phyloP scores from a whole-genome alignment of 352 stramenopile genomes.

The Phytophthora megakarya region DNA sequence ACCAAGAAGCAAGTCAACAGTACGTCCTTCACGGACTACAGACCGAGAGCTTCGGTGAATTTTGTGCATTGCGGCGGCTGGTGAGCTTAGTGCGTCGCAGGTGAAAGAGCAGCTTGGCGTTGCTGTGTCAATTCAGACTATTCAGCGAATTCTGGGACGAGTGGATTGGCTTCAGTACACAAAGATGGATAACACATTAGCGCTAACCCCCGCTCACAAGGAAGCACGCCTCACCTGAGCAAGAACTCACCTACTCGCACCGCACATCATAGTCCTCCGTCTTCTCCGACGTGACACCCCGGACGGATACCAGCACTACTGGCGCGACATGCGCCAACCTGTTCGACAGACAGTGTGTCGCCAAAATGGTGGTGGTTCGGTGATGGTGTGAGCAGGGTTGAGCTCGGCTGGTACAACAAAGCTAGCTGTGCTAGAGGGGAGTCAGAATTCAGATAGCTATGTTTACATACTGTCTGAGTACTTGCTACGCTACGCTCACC shows the following conservation, averaged over 20 bases:
- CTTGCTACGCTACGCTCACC: slow-evolving; percentile 27
- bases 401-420: background rate
- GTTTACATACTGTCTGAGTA: slow-evolving; percentile 28
- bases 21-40: background rate
- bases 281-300: slow-evolving; percentile 41
- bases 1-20: background rate
- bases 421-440: slow-evolving; percentile 13
- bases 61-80: background rate
- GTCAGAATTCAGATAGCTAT: slow-evolving; percentile 28
- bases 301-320: slow-evolving; percentile 34
- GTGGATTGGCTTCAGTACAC: slow-evolving; percentile 25
- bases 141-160: background rate
- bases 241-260: background rate
- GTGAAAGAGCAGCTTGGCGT: background rate
- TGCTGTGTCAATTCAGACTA: background rate
- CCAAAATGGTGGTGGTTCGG: slow-evolving; percentile 20
- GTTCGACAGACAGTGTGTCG: slow-evolving; percentile 9
- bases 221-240: slow-evolving; percentile 1
- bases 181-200: slow-evolving; percentile 21
- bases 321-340: slow-evolving; percentile 11
- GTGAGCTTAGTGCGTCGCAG: background rate
- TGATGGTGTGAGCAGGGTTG: slow-evolving; percentile 34
- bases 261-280: slow-evolving; percentile 24
- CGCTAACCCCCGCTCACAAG: slow-evolving; percentile 5
- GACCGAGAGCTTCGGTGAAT: background rate